phyloP scores from a whole-genome alignment of 495 filamentous ascomycete genomes.

The Halenospora varia region DNA sequence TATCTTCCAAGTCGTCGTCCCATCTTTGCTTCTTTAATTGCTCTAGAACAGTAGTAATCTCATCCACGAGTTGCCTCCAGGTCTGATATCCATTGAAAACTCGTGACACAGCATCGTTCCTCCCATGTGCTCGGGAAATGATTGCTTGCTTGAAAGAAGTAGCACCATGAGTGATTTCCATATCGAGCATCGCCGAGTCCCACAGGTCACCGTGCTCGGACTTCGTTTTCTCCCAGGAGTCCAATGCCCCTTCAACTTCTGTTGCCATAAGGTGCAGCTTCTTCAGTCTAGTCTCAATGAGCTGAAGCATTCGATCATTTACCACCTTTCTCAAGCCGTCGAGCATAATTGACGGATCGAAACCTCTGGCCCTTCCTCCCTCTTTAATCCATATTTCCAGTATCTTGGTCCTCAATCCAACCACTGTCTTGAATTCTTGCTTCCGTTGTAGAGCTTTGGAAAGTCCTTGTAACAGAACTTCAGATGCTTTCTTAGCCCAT shows the following conservation, averaged over 20 bases:
- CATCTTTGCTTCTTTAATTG: conserved; percentile 65
- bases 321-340: conserved; percentile 64
- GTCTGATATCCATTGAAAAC: conserved; percentile 56
- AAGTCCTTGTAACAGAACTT: conserved; percentile 56
- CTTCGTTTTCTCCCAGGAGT: conserved; percentile 47
- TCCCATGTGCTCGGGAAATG: conserved; percentile 53
- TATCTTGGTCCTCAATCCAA: conserved; percentile 64
- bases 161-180: conserved; percentile 40
- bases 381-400: conserved; percentile 69
- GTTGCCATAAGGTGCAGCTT: conserved; percentile 55
- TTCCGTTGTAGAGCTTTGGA: conserved; percentile 49
- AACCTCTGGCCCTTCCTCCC: conserved; percentile 46
- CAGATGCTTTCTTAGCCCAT: conserved; percentile 74
- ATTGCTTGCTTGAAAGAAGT: conserved; percentile 40
- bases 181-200: conserved; percentile 50
- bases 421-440: conserved; percentile 59
- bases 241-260: conserved; percentile 46
- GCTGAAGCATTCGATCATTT: conserved; percentile 55
- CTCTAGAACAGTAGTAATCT: conserved; percentile 56
- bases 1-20: conserved; percentile 71
- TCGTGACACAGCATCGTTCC: conserved; percentile 57
- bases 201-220: conserved; percentile 54
- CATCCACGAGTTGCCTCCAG: conserved; percentile 64
- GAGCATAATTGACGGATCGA: conserved; percentile 58
- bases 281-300: conserved; percentile 55